These are phyloP conservation scores for Discostella stelligera DNA, from an alignment of 352 stramenopile species.

Conservation along the genomic window DNA sequence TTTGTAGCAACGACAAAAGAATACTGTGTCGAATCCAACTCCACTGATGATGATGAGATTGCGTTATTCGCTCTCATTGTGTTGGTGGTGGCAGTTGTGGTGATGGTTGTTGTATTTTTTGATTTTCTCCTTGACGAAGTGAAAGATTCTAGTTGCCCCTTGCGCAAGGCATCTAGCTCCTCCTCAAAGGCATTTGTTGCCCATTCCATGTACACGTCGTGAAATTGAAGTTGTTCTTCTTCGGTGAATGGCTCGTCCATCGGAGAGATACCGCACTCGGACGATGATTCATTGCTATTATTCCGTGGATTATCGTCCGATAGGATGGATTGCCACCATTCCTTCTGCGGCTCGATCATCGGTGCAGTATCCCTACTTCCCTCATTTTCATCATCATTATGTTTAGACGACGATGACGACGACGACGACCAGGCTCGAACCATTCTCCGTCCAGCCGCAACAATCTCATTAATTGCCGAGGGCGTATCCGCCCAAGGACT, in stretches of 20 bases:
- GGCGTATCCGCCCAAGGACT: slow-evolving; percentile 23
- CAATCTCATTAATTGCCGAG: slow-evolving; percentile 24
- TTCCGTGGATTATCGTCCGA: not conserved
- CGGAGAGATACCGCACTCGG: not conserved
- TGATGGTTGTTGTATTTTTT: not conserved
- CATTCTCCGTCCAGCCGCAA: slow-evolving; percentile 1
- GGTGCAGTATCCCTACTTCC: not conserved
- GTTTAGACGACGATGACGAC: not conserved
- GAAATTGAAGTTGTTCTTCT: slow-evolving; percentile 34
- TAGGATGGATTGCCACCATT: slow-evolving; percentile 18
- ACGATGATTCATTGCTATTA: not conserved
- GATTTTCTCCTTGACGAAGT: slow-evolving; percentile 1
- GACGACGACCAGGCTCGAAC: slow-evolving; percentile 6
- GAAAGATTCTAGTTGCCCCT: slow-evolving; percentile 13
- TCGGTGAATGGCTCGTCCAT: slow-evolving; percentile 1
- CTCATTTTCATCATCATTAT: not conserved
- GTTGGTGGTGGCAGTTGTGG: not conserved
- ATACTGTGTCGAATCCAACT: slow-evolving; percentile 39
- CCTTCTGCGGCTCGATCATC: not conserved
- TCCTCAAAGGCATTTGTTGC: slow-evolving; percentile 34
- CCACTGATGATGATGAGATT: not conserved
- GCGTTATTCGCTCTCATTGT: not conserved
- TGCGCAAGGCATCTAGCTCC: slow-evolving; percentile 38
- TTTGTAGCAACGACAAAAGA: slow-evolving; percentile 20
- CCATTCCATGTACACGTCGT: slow-evolving; percentile 33